A percentile compares a stretch with the other conserved stretches of the same genome.
phyloP scores from a whole-genome alignment of 176 grass and related monocot species.

The Carex littledalei region DNA sequence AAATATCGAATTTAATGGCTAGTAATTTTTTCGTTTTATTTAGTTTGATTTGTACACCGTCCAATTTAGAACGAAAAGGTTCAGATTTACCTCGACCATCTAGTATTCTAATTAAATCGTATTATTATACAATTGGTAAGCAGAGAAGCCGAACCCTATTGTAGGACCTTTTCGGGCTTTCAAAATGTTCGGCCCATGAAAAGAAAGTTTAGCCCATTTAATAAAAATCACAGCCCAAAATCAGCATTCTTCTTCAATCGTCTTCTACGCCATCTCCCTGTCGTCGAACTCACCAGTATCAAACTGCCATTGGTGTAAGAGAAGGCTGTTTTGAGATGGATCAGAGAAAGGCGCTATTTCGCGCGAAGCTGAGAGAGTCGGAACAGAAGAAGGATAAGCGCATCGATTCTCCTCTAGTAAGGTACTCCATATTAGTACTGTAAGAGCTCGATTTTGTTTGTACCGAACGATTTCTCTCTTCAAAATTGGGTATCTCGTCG shows the following conservation, averaged over 20 bases:
- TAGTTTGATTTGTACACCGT: too few relatives aligned
- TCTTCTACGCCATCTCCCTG: not conserved
- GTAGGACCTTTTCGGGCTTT: not conserved
- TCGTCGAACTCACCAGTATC: not conserved
- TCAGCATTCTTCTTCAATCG: not conserved
- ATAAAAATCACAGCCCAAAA: not conserved
- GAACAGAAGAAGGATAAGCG: slow-evolving; percentile 77
- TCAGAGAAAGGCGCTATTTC: slow-evolving; percentile 83
- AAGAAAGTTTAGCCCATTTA: not conserved
- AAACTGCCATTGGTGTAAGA: not conserved
- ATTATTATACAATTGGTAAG: too few relatives aligned
- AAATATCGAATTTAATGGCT: too few relatives aligned
- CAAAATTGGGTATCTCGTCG: not conserved
- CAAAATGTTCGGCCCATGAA: not conserved
- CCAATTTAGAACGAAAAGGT: too few relatives aligned
- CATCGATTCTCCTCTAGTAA: slow-evolving; percentile 93
- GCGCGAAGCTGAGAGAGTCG: slow-evolving; percentile 75
- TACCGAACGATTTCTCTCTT: not conserved
- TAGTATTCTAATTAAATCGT: too few relatives aligned
- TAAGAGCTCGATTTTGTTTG: not conserved
- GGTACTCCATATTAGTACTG: slow-evolving; percentile 10
- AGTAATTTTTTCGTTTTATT: too few relatives aligned
- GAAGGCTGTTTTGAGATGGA: slow-evolving; percentile 34
- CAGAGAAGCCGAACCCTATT: not conserved
- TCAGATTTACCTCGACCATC: too few relatives aligned